Base-by-base conservation (phyloP, 441 rosid genomes). In the Cnidoscolus chayamansa region DNA sequence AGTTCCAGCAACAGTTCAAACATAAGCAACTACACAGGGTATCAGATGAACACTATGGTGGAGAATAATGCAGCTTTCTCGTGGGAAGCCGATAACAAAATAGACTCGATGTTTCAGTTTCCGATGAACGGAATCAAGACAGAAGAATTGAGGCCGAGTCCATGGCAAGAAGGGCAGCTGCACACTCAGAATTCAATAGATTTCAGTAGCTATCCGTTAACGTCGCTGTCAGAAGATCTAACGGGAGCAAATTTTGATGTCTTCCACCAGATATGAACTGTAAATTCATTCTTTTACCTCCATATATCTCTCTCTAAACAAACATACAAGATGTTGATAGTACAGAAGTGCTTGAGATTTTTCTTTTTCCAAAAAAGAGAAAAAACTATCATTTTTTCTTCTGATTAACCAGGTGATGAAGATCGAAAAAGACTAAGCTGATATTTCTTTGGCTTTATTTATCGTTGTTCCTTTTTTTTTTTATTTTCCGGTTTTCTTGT, bases 1-100 rank as follows among this genome's bases (percentile, higher is more conserved):
- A 79, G 82, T 53, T 85, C 88, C 0, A 85, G 86, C 58, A 87
- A 86, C 74, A 81, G 88, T 73, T 83, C 90, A 31, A 86, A 81
- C 76, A 77, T 81, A 68, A 79, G 86, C 84, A 77, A 63, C 19
- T 80, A 77, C 78, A 67, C 45, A 40, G 85, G 78, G 50, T 82
- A 76, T 55, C 86, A 79, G 30, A 70, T 79, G 75, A 79, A 43
- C 80, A 81, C 40, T 25, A 66, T 73, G 48, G 67, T 70, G 48
- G 84, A 74, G 35, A 80, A 78, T 73, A 80, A 72, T 59, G 79
- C 74, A 54, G 61, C 65, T 30, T 83, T 83, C 65, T 78, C 82
- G 0, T 83, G 86, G 88, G 84, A 82, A 16, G 45, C 48, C 0
- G 77, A 72, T 25, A 74, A 68, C 73, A 78, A 72, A 67, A 20